Evolutionary conservation across 2,329 filamentous ascomycete genomes (phyloP).

Genomic region (Neurospora sp.): DNA sequence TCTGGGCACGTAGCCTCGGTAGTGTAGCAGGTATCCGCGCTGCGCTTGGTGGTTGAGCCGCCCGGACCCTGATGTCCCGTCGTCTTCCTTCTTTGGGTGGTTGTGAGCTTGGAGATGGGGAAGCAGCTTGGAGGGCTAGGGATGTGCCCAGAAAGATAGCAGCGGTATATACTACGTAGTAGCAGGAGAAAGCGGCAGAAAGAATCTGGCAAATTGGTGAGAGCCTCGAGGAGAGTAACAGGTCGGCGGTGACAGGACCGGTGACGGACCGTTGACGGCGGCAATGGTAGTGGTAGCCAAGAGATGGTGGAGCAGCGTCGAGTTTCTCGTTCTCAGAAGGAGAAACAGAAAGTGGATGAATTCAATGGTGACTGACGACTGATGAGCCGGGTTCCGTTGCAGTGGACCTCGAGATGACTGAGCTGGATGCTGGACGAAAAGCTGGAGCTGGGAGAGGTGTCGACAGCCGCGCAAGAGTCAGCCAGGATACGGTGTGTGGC

Average conservation of each 20-base stretch:
- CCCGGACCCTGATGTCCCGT: not conserved
- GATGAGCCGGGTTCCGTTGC: not conserved
- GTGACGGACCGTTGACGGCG: not conserved
- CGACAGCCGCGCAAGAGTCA: not conserved
- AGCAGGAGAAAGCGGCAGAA: not conserved
- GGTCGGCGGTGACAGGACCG: not conserved
- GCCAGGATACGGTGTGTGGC: not conserved
- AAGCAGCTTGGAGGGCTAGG: not conserved
- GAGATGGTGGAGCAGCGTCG: not conserved
- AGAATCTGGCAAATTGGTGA: not conserved
- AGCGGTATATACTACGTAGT: not conserved
- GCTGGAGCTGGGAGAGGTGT: not conserved
- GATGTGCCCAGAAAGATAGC: not conserved
- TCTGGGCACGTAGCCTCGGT: not conserved
- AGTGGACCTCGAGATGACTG: not conserved
- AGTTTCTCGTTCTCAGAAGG: not conserved
- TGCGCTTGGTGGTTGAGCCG: not conserved
- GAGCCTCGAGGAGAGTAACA: not conserved
- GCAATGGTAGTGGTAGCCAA: not conserved
- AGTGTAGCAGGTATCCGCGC: not conserved
- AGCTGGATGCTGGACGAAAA: not conserved
- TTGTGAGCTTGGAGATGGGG: not conserved
- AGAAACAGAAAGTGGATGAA: not conserved
- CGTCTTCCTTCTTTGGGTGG: not conserved
- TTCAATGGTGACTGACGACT: not conserved